Percentiles rank a stretch among this genome's conserved stretches.
Conservation (phyloP, 1,139 yeast genomes). For the Saccharomyces hybrid region DNA sequence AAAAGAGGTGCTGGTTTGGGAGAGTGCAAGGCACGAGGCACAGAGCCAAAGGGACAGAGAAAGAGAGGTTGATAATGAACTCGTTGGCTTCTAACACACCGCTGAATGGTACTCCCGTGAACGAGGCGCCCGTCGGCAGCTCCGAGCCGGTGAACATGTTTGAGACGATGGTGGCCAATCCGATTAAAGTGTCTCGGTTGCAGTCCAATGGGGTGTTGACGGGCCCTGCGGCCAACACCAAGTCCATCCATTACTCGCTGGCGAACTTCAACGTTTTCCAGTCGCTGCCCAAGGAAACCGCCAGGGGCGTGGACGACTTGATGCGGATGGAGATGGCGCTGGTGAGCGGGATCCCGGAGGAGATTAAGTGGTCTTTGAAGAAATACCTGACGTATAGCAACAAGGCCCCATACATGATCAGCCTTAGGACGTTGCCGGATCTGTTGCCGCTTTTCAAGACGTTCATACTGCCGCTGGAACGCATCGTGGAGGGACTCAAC, state of each 20-base stretch:
- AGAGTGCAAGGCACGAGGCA: neutral
- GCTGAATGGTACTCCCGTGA: slow-evolving; percentile 3
- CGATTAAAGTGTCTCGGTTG: slow-evolving; percentile 25
- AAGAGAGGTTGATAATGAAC: neutral
- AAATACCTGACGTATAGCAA: slow-evolving; percentile 32
- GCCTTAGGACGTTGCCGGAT: slow-evolving; percentile 24
- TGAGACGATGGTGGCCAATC: slow-evolving; percentile 23
- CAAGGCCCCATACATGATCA: slow-evolving; percentile 32
- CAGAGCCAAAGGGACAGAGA: neutral
- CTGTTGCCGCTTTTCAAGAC: slow-evolving; percentile 24
- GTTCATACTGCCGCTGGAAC: slow-evolving; percentile 18
- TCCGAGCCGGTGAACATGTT: slow-evolving; percentile 14
- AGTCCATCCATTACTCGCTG: slow-evolving; percentile 26
- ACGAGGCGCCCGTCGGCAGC: neutral
- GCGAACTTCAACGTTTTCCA: slow-evolving; percentile 29
- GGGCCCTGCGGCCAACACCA: slow-evolving; percentile 8
- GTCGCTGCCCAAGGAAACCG: slow-evolving; percentile 27
- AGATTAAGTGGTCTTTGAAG: slow-evolving; percentile 51
- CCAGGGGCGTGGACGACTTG: slow-evolving; percentile 48
- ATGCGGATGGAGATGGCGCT: slow-evolving; percentile 53
- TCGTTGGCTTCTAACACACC: neutral
- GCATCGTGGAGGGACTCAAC: slow-evolving; percentile 22
- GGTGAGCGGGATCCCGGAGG: slow-evolving; percentile 46
- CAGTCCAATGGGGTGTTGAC: slow-evolving; percentile 25
- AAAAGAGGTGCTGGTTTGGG: neutral